Conservation (phyloP, 2,329 filamentous ascomycete genomes). For the Stemphylium beticola region DNA sequence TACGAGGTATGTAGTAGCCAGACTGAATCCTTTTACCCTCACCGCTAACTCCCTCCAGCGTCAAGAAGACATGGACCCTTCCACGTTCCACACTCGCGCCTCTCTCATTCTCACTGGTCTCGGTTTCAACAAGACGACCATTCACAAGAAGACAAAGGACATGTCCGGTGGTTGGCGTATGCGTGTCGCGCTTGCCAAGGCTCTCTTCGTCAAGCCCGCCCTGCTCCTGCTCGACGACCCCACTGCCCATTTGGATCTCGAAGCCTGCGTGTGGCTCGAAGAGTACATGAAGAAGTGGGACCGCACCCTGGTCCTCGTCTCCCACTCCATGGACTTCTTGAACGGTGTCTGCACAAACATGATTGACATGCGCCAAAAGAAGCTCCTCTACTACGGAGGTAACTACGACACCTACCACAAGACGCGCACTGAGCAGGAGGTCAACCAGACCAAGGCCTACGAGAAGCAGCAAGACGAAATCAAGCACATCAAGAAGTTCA, state of each 20-base stretch:
- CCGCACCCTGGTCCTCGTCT: conserved; percentile 92
- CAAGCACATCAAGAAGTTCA: conserved; percentile 99
- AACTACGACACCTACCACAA: conserved; percentile 98
- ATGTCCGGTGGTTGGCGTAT: conserved; percentile 99
- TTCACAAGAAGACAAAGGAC: conserved; percentile 99
- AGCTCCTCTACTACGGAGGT: conserved; percentile 97
- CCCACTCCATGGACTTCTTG: conserved; percentile 98
- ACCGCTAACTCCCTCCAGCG: conserved; percentile 62
- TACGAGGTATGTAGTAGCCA: conserved; percentile 76
- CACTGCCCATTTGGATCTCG: conserved; percentile 97
- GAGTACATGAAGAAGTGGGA: conserved; percentile 99
- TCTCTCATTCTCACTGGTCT: conserved; percentile 98
- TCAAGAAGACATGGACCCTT: conserved; percentile 98
- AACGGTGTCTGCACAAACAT: conserved; percentile 98
- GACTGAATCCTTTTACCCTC: not conserved
- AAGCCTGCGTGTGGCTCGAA: conserved; percentile 99
- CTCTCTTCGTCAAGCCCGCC: conserved; percentile 97
- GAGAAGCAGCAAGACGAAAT: conserved; percentile 99
- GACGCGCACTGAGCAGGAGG: conserved; percentile 91
- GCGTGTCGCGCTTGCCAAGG: conserved; percentile 97
- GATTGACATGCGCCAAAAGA: conserved; percentile 94
- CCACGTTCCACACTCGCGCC: conserved; percentile 93
- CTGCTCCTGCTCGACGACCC: conserved; percentile 96
- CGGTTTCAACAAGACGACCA: conserved; percentile 97
- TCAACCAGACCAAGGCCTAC: conserved; percentile 99